phyloP scores from a whole-genome alignment of 169 alveolate genomes.

The Plasmodium vivax region DNA sequence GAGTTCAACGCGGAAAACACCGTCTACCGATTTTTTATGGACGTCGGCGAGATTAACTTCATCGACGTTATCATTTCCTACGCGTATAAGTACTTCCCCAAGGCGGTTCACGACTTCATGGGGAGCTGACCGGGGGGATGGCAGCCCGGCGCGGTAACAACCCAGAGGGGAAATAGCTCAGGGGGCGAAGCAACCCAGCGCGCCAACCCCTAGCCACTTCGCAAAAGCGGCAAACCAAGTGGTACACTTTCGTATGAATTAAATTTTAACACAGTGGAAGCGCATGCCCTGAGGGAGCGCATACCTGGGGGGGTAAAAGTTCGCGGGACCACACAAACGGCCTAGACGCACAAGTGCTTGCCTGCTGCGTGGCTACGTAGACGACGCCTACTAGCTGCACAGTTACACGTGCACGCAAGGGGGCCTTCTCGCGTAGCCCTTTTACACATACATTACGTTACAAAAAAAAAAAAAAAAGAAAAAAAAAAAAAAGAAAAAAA shows the following conservation, averaged over 20 bases:
- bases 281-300: not conserved
- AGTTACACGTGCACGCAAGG: not conserved
- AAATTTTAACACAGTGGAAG: not conserved
- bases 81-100: conserved; percentile 34
- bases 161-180: not conserved
- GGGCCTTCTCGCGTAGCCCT: not conserved
- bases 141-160: not conserved
- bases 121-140: not conserved
- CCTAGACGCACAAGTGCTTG: not conserved
- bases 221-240: not conserved
- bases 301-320: not conserved
- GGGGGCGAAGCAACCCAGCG: not conserved
- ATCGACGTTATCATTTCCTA: conserved; percentile 41
- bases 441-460: not conserved
- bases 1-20: conserved; percentile 57
- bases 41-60: conserved; percentile 46
- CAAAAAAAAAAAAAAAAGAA: not conserved
- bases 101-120: conserved; percentile 32
- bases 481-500: not conserved
- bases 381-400: not conserved
- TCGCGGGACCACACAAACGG: not conserved
- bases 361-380: not conserved
- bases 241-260: not conserved
- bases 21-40: conserved; percentile 58
- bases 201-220: too few relatives aligned